A percentile compares a stretch with the other conserved stretches of the same genome.
phyloP scores from a whole-genome alignment of 176 grass and related monocot genomes.

The Juncus effusus region DNA sequence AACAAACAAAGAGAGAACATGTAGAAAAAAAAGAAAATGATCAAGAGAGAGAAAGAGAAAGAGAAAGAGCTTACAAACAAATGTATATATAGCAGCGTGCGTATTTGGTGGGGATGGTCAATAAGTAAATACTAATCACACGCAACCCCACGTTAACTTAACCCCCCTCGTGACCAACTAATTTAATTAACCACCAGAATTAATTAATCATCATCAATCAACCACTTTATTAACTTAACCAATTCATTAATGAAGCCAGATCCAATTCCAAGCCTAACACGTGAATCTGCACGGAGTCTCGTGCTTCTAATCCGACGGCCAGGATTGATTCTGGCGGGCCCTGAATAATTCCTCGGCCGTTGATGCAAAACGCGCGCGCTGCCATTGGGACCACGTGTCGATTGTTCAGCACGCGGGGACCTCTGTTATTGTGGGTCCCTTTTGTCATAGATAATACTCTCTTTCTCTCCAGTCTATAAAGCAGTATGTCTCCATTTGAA shows the following conservation, averaged over 20 bases:
- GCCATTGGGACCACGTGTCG: constrained; percentile 8
- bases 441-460: neutral
- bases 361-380: neutral
- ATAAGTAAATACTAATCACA: constrained; percentile 25
- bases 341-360: neutral
- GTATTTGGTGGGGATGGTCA: constrained; percentile 22
- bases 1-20: neutral
- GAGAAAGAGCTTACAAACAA: neutral
- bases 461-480: constrained; percentile 5
- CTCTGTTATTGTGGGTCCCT: neutral
- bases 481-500: neutral
- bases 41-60: neutral
- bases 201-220: neutral
- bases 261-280: constrained; percentile 1
- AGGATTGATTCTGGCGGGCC: neutral
- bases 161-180: constrained; percentile 5
- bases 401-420: neutral
- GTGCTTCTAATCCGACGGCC: constrained; percentile 13
- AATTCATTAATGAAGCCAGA: neutral
- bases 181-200: neutral
- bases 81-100: constrained; percentile 15
- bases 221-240: neutral
- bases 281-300: neutral
- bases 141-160: constrained; percentile 7
- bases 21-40: neutral